phyloP scores from a whole-genome alignment of 352 stramenopile genomes.

The Achlya hypogyna region DNA sequence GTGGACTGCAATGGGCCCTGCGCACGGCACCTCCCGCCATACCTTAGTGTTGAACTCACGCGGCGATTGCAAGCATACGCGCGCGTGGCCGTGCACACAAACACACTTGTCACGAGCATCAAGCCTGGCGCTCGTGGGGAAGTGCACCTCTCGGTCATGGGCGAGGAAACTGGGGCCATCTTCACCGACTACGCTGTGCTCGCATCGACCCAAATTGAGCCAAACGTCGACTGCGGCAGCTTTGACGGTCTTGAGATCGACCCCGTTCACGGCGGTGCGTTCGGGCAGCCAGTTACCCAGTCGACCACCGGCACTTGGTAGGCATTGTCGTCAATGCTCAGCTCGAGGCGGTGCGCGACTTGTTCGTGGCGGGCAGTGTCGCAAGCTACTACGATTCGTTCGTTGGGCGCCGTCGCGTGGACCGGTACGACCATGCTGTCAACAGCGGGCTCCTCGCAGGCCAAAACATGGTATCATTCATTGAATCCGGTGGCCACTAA shows the following conservation, averaged over 20 bases:
- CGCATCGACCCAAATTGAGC: constrained; percentile 86
- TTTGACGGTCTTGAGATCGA: constrained; percentile 77
- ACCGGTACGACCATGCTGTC: constrained; percentile 88
- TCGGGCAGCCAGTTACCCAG: background rate
- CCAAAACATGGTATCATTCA: constrained; percentile 73
- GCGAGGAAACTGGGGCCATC: constrained; percentile 61
- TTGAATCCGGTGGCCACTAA: background rate
- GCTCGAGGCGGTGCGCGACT: constrained; percentile 79
- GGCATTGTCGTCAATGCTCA: constrained; percentile 85
- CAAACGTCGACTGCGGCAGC: constrained; percentile 56
- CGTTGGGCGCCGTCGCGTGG: constrained; percentile 76
- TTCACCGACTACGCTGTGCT: constrained; percentile 87
- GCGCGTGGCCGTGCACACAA: constrained; percentile 45
- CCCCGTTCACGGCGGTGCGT: constrained; percentile 54
- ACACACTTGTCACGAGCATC: constrained; percentile 72
- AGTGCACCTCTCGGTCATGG: constrained; percentile 38
- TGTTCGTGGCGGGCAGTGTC: constrained; percentile 85
- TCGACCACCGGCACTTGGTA: background rate
- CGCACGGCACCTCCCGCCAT: constrained; percentile 68
- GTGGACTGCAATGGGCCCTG: constrained; percentile 1
- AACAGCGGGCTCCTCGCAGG: constrained; percentile 85
- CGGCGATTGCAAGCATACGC: constrained; percentile 41
- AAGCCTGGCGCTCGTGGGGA: constrained; percentile 36
- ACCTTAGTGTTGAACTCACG: constrained; percentile 71
- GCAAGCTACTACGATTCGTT: constrained; percentile 87